Percentiles rank a stretch among this genome's conserved stretches.
Evolutionary conservation across 192 early-diverging fungal species (phyloP).

Genomic region (Coemansia sp.): DNA sequence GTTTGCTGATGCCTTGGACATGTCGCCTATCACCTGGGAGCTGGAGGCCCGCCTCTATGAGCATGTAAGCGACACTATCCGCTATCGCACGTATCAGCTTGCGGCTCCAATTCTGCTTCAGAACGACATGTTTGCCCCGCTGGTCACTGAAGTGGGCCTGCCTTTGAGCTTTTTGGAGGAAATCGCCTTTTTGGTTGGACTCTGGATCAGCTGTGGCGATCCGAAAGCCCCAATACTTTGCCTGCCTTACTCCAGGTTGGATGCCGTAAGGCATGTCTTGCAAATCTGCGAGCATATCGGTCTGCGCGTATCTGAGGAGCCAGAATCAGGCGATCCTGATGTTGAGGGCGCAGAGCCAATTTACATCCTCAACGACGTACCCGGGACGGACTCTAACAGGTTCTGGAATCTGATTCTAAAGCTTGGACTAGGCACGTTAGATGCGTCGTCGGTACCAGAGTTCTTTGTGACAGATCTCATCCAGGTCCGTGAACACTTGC

Average conservation of each 20-base stretch:
- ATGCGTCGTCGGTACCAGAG: conserved; percentile 6
- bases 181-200: conserved; percentile 10
- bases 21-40: conserved; percentile 23
- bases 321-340: background rate
- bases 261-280: background rate
- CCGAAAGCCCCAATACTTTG: background rate
- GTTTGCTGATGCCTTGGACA: conserved; percentile 1
- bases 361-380: background rate
- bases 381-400: background rate
- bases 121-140: background rate
- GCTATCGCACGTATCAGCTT: conserved; percentile 20
- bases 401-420: background rate
- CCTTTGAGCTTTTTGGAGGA: background rate
- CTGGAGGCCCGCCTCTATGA: conserved; percentile 25
- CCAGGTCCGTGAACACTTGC: conserved; percentile 22
- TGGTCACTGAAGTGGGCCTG: conserved; percentile 5
- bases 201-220: conserved; percentile 6
- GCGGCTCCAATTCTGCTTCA: conserved; percentile 17
- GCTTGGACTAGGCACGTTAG: background rate
- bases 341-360: background rate
- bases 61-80: conserved; percentile 14
- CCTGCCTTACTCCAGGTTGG: background rate
- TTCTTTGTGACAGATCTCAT: conserved; percentile 17
- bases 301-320: background rate
- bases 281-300: background rate